Conservation (phyloP, 2,329 filamentous ascomycete genomes). For the Microcyclospora pomicola region DNA sequence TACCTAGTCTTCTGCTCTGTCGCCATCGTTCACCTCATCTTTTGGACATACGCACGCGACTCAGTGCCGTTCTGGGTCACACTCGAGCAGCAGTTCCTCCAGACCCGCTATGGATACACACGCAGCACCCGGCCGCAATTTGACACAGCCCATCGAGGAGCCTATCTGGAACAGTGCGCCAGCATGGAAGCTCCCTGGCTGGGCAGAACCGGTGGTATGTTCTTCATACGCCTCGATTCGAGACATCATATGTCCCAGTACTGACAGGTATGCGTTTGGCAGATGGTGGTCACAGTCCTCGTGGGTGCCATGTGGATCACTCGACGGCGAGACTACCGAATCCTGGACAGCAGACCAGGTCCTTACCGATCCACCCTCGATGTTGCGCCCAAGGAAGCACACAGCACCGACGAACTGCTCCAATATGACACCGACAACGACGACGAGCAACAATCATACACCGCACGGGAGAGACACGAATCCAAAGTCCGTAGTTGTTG, state of each 20-base stretch:
- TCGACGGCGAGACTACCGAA: slow-evolving; percentile 30
- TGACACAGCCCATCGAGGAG: too few species aligned
- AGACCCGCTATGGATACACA: background rate
- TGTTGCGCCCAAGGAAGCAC: slow-evolving; percentile 2
- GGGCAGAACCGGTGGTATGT: slow-evolving; percentile 28
- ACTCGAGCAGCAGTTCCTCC: too few species aligned
- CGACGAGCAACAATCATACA: slow-evolving; percentile 21
- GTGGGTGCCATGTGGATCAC: slow-evolving; percentile 36
- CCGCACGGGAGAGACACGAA: slow-evolving; percentile 26
- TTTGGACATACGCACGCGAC: too few species aligned
- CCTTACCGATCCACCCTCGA: slow-evolving; percentile 23
- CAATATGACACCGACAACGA: slow-evolving; percentile 24
- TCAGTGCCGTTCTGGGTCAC: too few species aligned
- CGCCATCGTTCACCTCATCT: too few species aligned
- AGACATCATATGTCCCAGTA: too few species aligned
- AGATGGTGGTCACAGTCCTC: slow-evolving; percentile 37
- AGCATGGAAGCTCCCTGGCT: slow-evolving; percentile 29
- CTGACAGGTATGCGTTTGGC: too few species aligned
- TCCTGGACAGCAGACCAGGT: slow-evolving; percentile 22
- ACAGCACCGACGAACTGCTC: slow-evolving; percentile 24
- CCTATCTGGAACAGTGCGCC: too few species aligned
- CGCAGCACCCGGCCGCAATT: background rate
- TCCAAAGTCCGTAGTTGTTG: slow-evolving; percentile 39
- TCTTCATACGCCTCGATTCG: background rate
- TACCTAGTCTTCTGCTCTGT: too few species aligned